Evolutionary conservation across 352 stramenopile species (phyloP).

Genomic region (Phytophthora niederhauseri): DNA sequence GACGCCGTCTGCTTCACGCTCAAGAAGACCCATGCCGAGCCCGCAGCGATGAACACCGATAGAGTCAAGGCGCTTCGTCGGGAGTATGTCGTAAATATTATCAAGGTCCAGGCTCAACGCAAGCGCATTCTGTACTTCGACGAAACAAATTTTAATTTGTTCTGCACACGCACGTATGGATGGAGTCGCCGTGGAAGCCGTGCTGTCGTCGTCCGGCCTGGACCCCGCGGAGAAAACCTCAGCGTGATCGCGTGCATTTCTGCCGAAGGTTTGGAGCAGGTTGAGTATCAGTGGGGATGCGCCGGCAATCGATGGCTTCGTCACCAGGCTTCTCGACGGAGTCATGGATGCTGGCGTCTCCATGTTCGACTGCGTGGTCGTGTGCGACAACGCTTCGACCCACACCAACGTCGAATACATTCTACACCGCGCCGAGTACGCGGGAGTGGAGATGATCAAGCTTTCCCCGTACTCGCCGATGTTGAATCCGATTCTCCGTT

Average conservation of each 20-base stretch:
- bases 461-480: background rate
- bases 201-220: background rate
- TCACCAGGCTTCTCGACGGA: background rate
- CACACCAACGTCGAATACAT: background rate
- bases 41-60: background rate
- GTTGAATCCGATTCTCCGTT: background rate
- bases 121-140: background rate
- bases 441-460: background rate
- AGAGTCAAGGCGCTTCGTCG: background rate
- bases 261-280: background rate
- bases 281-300: background rate
- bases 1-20: background rate
- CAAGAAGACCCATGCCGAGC: background rate
- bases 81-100: background rate
- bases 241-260: background rate
- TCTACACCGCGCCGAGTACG: background rate
- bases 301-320: background rate
- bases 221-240: background rate
- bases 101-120: background rate
- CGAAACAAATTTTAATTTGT: conserved; percentile 2
- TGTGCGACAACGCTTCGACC: background rate
- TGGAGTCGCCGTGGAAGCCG: background rate
- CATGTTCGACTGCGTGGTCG: background rate
- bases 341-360: background rate
- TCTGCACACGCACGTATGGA: background rate